phyloP scores from a whole-genome alignment of 257 asterid genomes.

The Marsdenia floribunda region DNA sequence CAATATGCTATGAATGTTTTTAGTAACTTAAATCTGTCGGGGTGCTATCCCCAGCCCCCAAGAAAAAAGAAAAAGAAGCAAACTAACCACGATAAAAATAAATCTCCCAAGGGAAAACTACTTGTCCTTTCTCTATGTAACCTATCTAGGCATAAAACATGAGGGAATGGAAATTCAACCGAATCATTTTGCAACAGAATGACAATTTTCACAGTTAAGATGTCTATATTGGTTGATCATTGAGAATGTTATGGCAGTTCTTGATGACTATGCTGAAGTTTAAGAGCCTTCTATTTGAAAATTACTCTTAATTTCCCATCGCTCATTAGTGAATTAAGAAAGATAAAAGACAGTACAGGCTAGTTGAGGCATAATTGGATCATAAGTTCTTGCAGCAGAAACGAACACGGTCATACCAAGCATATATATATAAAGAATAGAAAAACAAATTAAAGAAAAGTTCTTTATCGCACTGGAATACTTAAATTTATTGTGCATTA shows the following conservation, averaged over 20 bases:
- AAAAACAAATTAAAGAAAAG: neutral
- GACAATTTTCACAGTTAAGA: neutral
- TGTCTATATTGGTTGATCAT: neutral
- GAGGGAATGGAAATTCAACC: conserved; percentile 6
- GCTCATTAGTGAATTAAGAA: neutral
- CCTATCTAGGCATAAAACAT: neutral
- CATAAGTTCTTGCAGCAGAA: neutral
- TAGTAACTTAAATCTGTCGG: neutral
- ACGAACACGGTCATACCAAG: neutral
- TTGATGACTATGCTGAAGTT: neutral
- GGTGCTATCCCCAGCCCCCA: neutral
- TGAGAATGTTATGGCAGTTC: neutral
- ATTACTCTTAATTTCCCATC: neutral
- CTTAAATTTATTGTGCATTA: neutral
- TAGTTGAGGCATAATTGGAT: conserved; percentile 3
- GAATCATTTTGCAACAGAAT: neutral
- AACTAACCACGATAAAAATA: neutral
- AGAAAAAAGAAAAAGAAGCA: too few relatives aligned
- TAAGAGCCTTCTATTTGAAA: neutral
- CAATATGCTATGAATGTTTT: neutral
- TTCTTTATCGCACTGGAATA: neutral
- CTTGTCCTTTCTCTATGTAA: neutral
- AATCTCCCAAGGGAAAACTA: neutral
- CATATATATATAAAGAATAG: neutral
- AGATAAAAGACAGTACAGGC: neutral